phyloP scores from a whole-genome alignment of 2,329 filamentous ascomycete genomes.

The Verticillium nubilum region DNA sequence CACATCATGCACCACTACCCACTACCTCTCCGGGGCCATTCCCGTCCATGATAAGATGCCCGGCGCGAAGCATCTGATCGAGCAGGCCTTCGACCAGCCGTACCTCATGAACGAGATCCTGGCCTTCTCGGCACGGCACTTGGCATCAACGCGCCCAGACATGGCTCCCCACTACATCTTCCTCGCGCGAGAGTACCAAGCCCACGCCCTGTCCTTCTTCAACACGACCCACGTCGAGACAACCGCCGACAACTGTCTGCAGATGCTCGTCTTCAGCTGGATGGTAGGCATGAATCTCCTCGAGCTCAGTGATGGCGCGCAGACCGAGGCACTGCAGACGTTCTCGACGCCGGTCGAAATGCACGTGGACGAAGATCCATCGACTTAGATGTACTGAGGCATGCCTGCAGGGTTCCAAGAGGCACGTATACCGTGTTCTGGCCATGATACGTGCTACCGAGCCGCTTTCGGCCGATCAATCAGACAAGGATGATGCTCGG shows the following conservation, averaged over 20 bases:
- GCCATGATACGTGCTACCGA: slow-evolving; percentile 26
- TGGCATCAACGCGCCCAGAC: not conserved
- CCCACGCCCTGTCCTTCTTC: slow-evolving; percentile 34
- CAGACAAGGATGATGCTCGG: too few species aligned
- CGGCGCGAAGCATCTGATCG: not conserved
- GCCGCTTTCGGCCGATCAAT: too few species aligned
- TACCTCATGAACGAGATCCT: not conserved
- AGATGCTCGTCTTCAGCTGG: slow-evolving; percentile 5
- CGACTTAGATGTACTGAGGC: too few species aligned
- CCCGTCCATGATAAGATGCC: not conserved
- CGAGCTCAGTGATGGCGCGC: slow-evolving; percentile 10
- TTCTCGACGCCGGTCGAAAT: too few species aligned
- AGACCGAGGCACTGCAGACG: slow-evolving; percentile 12
- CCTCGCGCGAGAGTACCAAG: not conserved
- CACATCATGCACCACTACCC: not conserved
- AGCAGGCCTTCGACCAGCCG: not conserved
- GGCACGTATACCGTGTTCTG: too few species aligned
- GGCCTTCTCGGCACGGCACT: not conserved
- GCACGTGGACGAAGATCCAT: too few species aligned
- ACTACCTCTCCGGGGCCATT: not conserved
- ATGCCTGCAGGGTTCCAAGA: too few species aligned
- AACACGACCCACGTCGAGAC: slow-evolving; percentile 20
- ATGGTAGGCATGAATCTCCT: slow-evolving; percentile 8
- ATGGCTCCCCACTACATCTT: not conserved
- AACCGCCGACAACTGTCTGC: not conserved